Base-by-base conservation (phyloP, 2,329 filamentous ascomycete genomes). In the Sclerotinia minor region DNA sequence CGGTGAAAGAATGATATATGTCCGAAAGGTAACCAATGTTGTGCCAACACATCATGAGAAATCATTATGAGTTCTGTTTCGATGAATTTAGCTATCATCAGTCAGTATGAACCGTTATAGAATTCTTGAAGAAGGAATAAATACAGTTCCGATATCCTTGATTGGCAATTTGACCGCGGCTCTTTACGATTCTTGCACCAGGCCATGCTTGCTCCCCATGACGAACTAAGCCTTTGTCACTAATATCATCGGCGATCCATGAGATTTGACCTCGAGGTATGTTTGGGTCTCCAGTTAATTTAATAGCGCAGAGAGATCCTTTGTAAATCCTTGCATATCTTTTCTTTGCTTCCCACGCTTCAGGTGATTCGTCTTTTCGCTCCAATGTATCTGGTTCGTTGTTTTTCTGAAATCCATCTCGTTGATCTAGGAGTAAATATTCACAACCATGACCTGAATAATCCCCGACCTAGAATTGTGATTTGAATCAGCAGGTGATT, bases 261-360 rank as follows among this genome's bases (percentile, higher is more conserved):
- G 91, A 92, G 72, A 89, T 87, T 77, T 97, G 90, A 11, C 94
- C 94, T 11, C 94, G 85, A 0, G 94, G 94, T 19, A 98, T 88
- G 72, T 97, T 96, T 0, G 90, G 87, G 75, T 99, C 94, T 0
- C 94, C 94, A 0, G 94, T 98, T 45, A 99, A 81, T 77, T 98
- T 98, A 75, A 97, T 88, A 0, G 91, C 94, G 77, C 94, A 88
- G 4, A 98, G 78, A 1, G 87, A 83, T 5, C 92, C 92, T 17
- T 81, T 82, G 72, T 91, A 87, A 1, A 86, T 80, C 19, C 80
- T 79, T 35, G 81, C 80, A 19, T 83, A 79, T 1, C 77, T 75
- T 60, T 81, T 81, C 24, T 84, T 80, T 47, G 75, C 73, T 45
- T 81, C 74, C 76, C 81, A 86, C n/a, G 79, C 79, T 13, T 79